Conservation (phyloP, 225 moss, liverwort and hornwort genomes). For the Takakia lepidozioides region DNA sequence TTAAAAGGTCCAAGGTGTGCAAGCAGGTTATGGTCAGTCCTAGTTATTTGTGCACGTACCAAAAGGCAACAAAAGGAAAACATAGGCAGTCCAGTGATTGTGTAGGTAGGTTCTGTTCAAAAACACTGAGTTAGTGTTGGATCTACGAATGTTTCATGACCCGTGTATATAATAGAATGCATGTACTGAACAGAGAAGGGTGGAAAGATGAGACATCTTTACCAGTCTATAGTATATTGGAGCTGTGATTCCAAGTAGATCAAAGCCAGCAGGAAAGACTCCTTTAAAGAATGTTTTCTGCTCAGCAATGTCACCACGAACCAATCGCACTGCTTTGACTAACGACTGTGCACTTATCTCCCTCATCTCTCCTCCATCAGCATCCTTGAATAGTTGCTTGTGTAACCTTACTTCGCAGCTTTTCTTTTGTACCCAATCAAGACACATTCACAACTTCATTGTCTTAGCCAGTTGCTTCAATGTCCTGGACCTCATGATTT, state of each 20-base stretch:
- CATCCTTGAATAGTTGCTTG: conserved; percentile 18
- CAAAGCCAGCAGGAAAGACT: conserved; percentile 28
- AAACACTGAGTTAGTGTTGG: too few species aligned
- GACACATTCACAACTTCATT: too few species aligned
- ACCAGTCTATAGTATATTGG: conserved; percentile 36
- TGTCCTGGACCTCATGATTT: too few species aligned
- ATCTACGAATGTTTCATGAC: too few species aligned
- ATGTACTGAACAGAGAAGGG: background rate
- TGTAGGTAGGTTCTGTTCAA: too few species aligned
- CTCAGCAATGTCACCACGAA: conserved; percentile 26
- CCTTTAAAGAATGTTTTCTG: conserved; percentile 10
- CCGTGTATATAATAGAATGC: background rate
- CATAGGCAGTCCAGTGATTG: too few species aligned
- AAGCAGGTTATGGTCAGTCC: too few species aligned
- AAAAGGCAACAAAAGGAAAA: too few species aligned
- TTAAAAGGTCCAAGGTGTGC: too few species aligned
- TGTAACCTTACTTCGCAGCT: conserved; percentile 29
- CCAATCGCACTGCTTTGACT: conserved; percentile 20
- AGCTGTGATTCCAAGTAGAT: conserved; percentile 21
- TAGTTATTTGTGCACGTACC: too few species aligned
- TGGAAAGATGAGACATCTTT: background rate
- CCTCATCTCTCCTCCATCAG: conserved; percentile 13
- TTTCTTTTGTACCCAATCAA: conserved; percentile 15
- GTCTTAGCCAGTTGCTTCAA: too few species aligned
- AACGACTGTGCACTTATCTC: conserved; percentile 26